Conservation (phyloP, 2,329 filamentous ascomycete genomes). For the Davidsoniella australis region DNA sequence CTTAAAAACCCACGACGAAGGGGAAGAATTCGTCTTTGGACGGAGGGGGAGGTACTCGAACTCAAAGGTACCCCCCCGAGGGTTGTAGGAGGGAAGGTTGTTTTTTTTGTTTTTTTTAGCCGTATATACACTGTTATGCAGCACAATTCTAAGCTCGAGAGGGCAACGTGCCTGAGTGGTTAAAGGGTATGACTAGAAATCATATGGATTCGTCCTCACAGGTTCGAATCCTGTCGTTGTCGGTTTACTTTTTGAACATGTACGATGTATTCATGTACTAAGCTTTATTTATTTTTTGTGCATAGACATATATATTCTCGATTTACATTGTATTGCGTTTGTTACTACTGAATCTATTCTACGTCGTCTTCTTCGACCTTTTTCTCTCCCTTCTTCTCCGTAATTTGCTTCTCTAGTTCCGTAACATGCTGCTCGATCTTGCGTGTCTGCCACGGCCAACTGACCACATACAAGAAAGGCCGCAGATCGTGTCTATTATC, state of each 20-base stretch:
- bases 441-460: slow-evolving; percentile 24
- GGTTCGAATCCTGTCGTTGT: slow-evolving; percentile 11
- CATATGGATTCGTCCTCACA: slow-evolving; percentile 10
- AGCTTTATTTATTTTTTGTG: neutral
- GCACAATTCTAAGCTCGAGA: neutral
- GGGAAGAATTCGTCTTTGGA: too few species aligned
- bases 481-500: slow-evolving; percentile 25
- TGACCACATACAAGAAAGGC: slow-evolving; percentile 25
- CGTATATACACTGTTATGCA: neutral
- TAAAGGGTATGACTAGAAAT: slow-evolving; percentile 12
- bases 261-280: neutral
- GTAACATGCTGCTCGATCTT: slow-evolving; percentile 25
- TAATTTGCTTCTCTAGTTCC: slow-evolving; percentile 18
- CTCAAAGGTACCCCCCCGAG: too few species aligned
- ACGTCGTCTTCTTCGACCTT: neutral
- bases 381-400: slow-evolving; percentile 10
- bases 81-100: too few species aligned
- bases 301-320: neutral
- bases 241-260: neutral
- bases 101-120: neutral
- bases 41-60: too few species aligned
- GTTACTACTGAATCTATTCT: neutral
- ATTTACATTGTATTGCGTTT: neutral
- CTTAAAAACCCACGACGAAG: too few species aligned
- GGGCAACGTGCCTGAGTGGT: slow-evolving; percentile 10